Evolutionary conservation across 2,329 filamentous ascomycete genomes (phyloP), one percentile per base, ranked within the genome.

Genomic region (Penicillium sp.): DNA sequence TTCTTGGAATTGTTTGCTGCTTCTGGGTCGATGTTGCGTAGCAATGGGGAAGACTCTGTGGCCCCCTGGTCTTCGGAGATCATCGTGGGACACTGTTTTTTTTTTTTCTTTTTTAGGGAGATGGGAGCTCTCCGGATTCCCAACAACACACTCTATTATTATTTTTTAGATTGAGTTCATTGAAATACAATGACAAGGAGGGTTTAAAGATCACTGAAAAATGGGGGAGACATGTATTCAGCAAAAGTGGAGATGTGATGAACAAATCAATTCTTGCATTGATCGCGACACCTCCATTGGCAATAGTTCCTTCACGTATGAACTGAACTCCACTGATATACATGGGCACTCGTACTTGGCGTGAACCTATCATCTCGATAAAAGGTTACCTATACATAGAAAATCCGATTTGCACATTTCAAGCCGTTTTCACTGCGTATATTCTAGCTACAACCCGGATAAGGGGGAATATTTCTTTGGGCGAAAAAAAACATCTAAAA

Each of bases 31-130:
- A 34, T 19, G 45, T 55, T n/a, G 27, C 41, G 49, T n/a, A 56
- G 13, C 27, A 56, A 45, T 6, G 49, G 54, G 27, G 49, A 53
- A 2, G 43, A 53, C 36, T 65, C 63, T 6, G 41, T 36, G 13
- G 21, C 46, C 13, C 27, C 21, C 9, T 31, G 36, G 29, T 34
- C 21, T 21, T 50, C 49, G n/a, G 39, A 19, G 44, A 46, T 19
- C 48, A 56, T 63, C 9, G 16, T 36, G 27, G 8, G n/a, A 13
- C 27, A 16, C 25, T 23, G 23, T 23, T 21, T 34, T 33, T 13
- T 13, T 5, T 13, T 5, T 31, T 33, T 33, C 11, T 13, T 31
- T 51, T 34, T 39, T 45, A 36, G 16, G 23, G n/a, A 4, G 4
- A 3, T 25, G 21, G 16, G 27, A 27, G n/a, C 4, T 47, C 21